These are phyloP conservation scores for Plasmodium malariae DNA, from an alignment of 169 alveolate species.

Conservation along the genomic window DNA sequence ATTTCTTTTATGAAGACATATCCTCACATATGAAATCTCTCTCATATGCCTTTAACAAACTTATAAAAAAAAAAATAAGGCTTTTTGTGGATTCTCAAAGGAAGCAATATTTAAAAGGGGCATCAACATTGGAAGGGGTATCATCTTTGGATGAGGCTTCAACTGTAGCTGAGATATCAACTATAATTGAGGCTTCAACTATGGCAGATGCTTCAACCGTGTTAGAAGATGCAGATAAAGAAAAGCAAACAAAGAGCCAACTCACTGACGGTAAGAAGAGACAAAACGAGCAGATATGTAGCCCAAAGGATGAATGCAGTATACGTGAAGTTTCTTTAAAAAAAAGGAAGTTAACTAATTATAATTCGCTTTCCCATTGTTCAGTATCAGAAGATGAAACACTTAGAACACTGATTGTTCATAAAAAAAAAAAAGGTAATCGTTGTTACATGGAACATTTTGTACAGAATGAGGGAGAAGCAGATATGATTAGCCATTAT, in stretches of 20 bases:
- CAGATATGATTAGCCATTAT: conserved; percentile 4
- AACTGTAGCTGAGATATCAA: too few relatives aligned
- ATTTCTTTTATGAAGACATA: conserved; percentile 39
- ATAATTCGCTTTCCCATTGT: too few relatives aligned
- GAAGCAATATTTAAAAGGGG: too few relatives aligned
- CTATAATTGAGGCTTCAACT: too few relatives aligned
- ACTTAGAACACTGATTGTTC: too few relatives aligned
- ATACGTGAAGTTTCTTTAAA: not conserved
- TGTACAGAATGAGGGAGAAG: not conserved
- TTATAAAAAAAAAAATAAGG: conserved; percentile 35
- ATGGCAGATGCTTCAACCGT: too few relatives aligned
- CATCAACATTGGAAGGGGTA: too few relatives aligned
- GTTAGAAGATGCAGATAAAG: too few relatives aligned
- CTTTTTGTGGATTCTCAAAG: conserved; percentile 10
- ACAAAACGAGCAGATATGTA: not conserved
- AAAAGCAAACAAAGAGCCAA: too few relatives aligned
- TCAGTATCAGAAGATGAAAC: too few relatives aligned
- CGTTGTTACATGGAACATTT: not conserved
- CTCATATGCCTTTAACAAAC: conserved; percentile 25
- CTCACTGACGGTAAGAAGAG: not conserved
- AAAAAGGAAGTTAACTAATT: not conserved
- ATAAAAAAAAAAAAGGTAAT: not conserved
- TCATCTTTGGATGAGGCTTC: too few relatives aligned
- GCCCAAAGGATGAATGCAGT: not conserved
- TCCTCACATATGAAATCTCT: conserved; percentile 27